Evolutionary conservation across 352 stramenopile species (phyloP).

Genomic region (Albugo laibachii): DNA sequence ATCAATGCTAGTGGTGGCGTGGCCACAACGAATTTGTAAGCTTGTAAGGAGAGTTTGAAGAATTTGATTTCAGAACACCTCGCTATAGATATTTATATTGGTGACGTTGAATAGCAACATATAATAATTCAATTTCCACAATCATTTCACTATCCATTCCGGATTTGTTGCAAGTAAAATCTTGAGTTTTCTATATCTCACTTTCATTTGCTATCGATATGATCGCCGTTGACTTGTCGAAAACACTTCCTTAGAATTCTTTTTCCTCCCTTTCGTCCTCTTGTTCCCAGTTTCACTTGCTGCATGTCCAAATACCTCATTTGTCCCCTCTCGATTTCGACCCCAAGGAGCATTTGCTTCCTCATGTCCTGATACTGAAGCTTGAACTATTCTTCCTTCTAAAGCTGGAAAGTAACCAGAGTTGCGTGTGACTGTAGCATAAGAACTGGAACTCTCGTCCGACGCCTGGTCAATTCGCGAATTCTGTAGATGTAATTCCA

Average conservation of each 20-base stretch:
- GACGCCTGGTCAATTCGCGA: background rate
- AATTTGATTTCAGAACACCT: too few relatives aligned
- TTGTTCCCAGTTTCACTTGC: constrained; percentile 6
- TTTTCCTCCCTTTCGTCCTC: constrained; percentile 38
- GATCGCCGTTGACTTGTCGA: constrained; percentile 52
- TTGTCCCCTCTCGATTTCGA: constrained; percentile 24
- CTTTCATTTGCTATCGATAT: constrained; percentile 20
- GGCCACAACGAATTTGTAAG: too few relatives aligned
- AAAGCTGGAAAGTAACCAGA: constrained; percentile 55
- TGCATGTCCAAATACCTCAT: constrained; percentile 4
- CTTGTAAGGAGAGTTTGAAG: too few relatives aligned
- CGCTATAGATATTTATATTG: too few relatives aligned
- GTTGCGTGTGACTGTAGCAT: constrained; percentile 45
- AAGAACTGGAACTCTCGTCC: constrained; percentile 26
- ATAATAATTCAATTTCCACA: too few relatives aligned
- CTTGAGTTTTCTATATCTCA: too few relatives aligned
- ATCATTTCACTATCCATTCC: too few relatives aligned
- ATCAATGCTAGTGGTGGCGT: too few relatives aligned
- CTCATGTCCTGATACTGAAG: constrained; percentile 1
- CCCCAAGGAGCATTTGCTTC: constrained; percentile 6
- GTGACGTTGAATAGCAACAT: too few relatives aligned
- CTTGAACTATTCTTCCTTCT: constrained; percentile 3
- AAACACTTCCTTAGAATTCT: constrained; percentile 56
- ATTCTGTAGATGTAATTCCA: too few relatives aligned
- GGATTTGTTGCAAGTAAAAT: too few relatives aligned